phyloP scores from a whole-genome alignment of 305 asterid genomes.

The Solanum aculeatissimum region DNA sequence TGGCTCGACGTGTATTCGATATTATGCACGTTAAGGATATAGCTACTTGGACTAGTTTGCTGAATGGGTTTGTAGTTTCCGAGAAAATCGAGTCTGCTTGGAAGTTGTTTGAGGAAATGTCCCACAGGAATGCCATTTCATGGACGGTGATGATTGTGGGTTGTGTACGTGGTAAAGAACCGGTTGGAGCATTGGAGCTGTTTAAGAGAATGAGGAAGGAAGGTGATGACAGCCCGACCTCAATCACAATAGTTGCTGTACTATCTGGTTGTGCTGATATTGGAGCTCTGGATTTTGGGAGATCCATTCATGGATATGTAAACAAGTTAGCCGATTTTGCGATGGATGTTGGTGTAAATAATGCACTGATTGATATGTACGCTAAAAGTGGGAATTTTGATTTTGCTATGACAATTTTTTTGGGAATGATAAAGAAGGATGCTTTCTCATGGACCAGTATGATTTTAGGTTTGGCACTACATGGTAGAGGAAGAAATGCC shows the following conservation, averaged over 20 bases:
- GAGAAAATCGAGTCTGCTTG: slow-evolving; percentile 42
- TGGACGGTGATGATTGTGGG: slow-evolving; percentile 90
- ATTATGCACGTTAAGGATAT: slow-evolving; percentile 36
- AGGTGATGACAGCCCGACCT: slow-evolving; percentile 37
- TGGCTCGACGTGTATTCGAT: slow-evolving; percentile 40
- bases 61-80: slow-evolving; percentile 40
- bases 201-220: slow-evolving; percentile 44
- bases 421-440: slow-evolving; percentile 39
- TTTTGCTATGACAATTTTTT: slow-evolving; percentile 35
- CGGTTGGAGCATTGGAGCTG: slow-evolving; percentile 43
- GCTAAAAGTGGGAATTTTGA: slow-evolving; percentile 58
- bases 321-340: slow-evolving; percentile 38
- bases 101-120: slow-evolving; percentile 50
- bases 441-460: slow-evolving; percentile 65
- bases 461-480: slow-evolving; percentile 60
- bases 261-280: slow-evolving; percentile 83
- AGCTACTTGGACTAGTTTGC: slow-evolving; percentile 68
- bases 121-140: slow-evolving; percentile 51
- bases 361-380: slow-evolving; percentile 72
- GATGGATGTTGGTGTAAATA: slow-evolving; percentile 39
- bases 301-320: slow-evolving; percentile 46
- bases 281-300: slow-evolving; percentile 68
- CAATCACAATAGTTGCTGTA: slow-evolving; percentile 56
- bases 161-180: slow-evolving; percentile 39
- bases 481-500: slow-evolving; percentile 51